phyloP scores from a whole-genome alignment of 2,329 filamentous ascomycete species.

The Alternaria infectoria region DNA sequence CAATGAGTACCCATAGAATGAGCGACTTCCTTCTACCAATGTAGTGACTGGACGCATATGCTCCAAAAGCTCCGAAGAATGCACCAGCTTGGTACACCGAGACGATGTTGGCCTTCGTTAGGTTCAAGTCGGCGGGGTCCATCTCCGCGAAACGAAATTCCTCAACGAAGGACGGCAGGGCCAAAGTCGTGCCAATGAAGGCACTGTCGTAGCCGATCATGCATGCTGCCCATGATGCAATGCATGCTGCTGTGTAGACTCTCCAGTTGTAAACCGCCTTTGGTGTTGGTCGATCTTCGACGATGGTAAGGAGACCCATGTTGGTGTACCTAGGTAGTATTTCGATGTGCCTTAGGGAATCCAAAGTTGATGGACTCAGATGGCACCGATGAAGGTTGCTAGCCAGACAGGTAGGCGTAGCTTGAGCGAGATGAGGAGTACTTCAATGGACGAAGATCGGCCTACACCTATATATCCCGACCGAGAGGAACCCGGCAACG shows the following conservation, averaged over 20 bases:
- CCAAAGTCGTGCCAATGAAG: constrained; percentile 77
- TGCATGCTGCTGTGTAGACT: constrained; percentile 61
- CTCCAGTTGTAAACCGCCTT: constrained; percentile 66
- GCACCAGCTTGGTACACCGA: constrained; percentile 83
- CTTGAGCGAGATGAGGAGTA: not conserved
- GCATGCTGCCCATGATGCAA: constrained; percentile 64
- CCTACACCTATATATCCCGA: constrained; percentile 15
- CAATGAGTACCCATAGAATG: constrained; percentile 63
- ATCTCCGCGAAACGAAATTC: constrained; percentile 71
- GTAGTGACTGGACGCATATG: constrained; percentile 69
- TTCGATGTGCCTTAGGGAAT: not conserved
- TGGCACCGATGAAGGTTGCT: not conserved
- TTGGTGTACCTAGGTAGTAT: constrained; percentile 14
- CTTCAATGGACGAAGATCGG: constrained; percentile 3
- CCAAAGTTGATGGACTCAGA: not conserved
- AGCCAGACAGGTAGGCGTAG: constrained; percentile 2
- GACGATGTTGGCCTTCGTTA: constrained; percentile 77
- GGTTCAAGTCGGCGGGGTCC: constrained; percentile 56
- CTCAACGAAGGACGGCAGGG: constrained; percentile 69
- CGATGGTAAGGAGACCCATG: constrained; percentile 45
- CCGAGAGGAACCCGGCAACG: constrained; percentile 3
- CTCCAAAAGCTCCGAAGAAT: constrained; percentile 71
- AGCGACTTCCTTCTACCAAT: constrained; percentile 71
- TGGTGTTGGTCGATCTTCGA: constrained; percentile 59
- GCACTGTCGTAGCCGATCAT: constrained; percentile 72